phyloP scores from a whole-genome alignment of 2,329 filamentous ascomycete species.

The Colletotrichum sp. region DNA sequence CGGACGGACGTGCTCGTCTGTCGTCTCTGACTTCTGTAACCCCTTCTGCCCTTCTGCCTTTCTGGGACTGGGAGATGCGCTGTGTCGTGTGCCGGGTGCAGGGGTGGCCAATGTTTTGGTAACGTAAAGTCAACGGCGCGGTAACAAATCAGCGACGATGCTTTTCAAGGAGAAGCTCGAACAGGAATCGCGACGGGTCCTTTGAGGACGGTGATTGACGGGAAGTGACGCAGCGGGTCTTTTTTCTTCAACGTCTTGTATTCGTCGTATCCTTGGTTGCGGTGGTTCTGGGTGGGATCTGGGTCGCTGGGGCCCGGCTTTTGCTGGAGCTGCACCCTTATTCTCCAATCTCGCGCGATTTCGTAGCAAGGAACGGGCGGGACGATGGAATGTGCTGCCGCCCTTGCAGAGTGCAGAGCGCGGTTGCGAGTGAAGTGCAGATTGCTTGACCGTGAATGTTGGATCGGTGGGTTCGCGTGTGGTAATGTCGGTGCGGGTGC shows the following conservation, averaged over 20 bases:
- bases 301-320: not conserved
- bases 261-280: conserved; percentile 4
- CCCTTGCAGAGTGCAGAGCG: not conserved
- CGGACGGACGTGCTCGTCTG: conserved; percentile 20
- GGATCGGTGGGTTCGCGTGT: not conserved
- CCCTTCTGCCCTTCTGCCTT: not conserved
- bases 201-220: conserved; percentile 5
- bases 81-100: conserved; percentile 16
- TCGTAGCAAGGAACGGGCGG: not conserved
- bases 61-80: not conserved
- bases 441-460: not conserved
- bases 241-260: not conserved
- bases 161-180: not conserved
- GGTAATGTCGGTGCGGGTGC: conserved; percentile 3
- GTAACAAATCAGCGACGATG: conserved; percentile 17
- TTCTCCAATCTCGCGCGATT: not conserved
- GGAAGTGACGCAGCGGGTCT: conserved; percentile 8
- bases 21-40: not conserved
- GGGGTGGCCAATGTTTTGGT: conserved; percentile 16
- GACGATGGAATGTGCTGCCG: not conserved
- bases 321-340: not conserved
- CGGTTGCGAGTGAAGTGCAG: not conserved
- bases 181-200: conserved; percentile 1
- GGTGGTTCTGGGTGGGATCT: not conserved
- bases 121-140: conserved; percentile 16